Base-by-base conservation (phyloP, 805 yeast species). In the Saccharomycodes ludwigii region DNA sequence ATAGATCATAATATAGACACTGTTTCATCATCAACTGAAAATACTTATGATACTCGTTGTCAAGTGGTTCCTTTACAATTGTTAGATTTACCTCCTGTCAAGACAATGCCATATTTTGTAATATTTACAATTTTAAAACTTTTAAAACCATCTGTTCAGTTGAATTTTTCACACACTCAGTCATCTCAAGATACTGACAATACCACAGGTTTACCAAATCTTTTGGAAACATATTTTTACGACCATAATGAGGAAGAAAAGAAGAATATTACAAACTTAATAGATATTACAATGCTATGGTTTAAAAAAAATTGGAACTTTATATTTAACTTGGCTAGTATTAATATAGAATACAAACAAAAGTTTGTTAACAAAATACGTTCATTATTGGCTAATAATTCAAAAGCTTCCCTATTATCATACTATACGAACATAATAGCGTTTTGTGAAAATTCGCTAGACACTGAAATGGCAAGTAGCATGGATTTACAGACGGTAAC, bases 81-180 rank as follows among this genome's bases (percentile, higher is more conserved):
- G 0, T 56, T 76, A 4, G 88, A 80, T 44, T 52, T 79, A 3
- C 88, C 91, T 0, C 43, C 51, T 3, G 52, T 55, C 5, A 43
- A 41, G 8, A 46, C 52, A 13, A 76, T 82, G 0, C 71, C 81
- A 1, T 48, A 48, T 5, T 46, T 38, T 1, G 72, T 68, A 0
- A 42, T 78, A 1, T 12, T 55, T 2, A 50, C 65, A 2, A 43
- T 76, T 1, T 49, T 80, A 3, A 50, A 57, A 27, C 53, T 77
- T 2, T 49, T 79, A 23, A 49, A 66, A 4, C 73, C 71, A 0
- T 63, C 61, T 14, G 61, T 59, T 15, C 65, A 67, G 17, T 61
- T 63, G 36, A 73, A 79, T 48, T 76, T 34, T 17, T 79, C 48
- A 48, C 56, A 13, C 46, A 45, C 5, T 37, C 40, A 11, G 33